phyloP scores from a whole-genome alignment of 1,139 yeast genomes.

The Kodamaea alishanica region DNA sequence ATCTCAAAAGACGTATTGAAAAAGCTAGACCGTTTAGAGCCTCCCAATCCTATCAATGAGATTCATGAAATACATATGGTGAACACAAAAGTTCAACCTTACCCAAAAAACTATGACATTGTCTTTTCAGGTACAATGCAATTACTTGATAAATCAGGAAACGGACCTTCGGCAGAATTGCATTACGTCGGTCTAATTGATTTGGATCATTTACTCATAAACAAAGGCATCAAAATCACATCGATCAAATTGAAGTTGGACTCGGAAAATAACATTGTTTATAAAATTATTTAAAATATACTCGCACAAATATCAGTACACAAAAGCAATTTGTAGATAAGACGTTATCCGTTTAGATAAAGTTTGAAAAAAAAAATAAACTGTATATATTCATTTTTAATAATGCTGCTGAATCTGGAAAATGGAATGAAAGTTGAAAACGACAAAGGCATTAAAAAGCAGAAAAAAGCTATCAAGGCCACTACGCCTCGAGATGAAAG shows the following conservation, averaged over 20 bases:
- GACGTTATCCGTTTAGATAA: no score
- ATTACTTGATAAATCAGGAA: no score
- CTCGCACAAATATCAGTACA: neutral
- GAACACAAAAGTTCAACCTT: constrained; percentile 8
- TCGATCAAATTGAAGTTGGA: neutral
- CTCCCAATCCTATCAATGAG: neutral
- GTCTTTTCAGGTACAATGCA: constrained; percentile 21
- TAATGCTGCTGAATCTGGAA: no score
- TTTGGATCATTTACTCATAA: constrained; percentile 29
- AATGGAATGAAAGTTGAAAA: no score
- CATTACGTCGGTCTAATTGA: constrained; percentile 31
- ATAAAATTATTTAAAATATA: constrained; percentile 1
- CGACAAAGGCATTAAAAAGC: no score
- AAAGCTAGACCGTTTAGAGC: constrained; percentile 4
- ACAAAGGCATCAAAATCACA: constrained; percentile 29
- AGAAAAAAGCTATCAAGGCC: no score
- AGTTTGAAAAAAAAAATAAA: no score
- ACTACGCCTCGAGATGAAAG: neutral
- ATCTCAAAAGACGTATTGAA: constrained; percentile 5
- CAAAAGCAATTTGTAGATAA: neutral
- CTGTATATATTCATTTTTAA: no score
- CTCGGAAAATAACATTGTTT: neutral
- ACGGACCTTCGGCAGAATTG: constrained; percentile 7
- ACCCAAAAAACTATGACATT: constrained; percentile 22
- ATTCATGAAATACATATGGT: constrained; percentile 22